Conservation (phyloP, 352 stramenopile species). For the Phytophthora idaei region DNA sequence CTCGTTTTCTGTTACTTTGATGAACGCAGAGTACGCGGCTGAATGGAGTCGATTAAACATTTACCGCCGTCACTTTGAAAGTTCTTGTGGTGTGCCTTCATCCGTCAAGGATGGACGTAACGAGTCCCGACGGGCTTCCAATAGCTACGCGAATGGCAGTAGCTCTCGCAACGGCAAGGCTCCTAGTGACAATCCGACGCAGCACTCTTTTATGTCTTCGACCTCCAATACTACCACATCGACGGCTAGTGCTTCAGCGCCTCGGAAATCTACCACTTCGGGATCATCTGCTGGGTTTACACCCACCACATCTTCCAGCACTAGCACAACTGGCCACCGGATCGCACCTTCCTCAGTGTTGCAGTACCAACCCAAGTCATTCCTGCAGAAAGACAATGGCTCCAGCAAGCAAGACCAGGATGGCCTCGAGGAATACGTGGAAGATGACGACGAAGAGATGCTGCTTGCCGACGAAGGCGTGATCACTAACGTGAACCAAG, state of each 20-base stretch:
- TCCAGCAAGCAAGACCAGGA: slow-evolving; percentile 47
- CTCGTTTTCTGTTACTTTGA: background rate
- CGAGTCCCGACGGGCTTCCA: slow-evolving; percentile 20
- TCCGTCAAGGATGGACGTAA: slow-evolving; percentile 46
- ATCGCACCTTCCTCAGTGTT: slow-evolving; percentile 47
- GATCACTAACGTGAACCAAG: slow-evolving; percentile 82
- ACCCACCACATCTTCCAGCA: slow-evolving; percentile 24
- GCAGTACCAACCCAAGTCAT: slow-evolving; percentile 80
- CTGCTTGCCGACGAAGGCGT: slow-evolving; percentile 56
- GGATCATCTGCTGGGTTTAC: slow-evolving; percentile 14
- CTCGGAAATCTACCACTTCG: slow-evolving; percentile 23
- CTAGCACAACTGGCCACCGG: slow-evolving; percentile 15
- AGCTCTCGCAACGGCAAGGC: slow-evolving; percentile 21
- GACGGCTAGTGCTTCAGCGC: slow-evolving; percentile 14
- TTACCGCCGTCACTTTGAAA: slow-evolving; percentile 81
- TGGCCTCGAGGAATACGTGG: slow-evolving; percentile 63
- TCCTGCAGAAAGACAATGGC: slow-evolving; percentile 54
- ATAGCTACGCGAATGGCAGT: slow-evolving; percentile 18
- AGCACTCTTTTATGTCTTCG: slow-evolving; percentile 32
- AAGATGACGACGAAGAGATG: slow-evolving; percentile 73
- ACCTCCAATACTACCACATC: slow-evolving; percentile 23
- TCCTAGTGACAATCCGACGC: slow-evolving; percentile 13
- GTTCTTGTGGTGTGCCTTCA: slow-evolving; percentile 64
- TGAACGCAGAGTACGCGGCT: slow-evolving; percentile 56
- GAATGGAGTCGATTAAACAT: slow-evolving; percentile 83